Conservation (phyloP, 805 yeast species). For the Cyberlindnera bimundalis region DNA sequence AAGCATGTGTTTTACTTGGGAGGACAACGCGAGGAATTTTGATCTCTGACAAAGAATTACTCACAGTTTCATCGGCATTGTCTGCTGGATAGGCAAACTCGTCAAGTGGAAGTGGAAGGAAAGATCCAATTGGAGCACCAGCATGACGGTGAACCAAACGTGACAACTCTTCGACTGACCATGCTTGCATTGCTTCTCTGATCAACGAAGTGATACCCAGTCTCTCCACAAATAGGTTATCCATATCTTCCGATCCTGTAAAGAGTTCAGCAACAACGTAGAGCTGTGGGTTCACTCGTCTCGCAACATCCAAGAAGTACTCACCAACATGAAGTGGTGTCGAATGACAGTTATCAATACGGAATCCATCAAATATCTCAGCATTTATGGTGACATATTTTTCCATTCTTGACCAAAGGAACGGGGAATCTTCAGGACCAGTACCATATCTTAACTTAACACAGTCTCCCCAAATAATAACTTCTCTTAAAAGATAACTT, state of each 20-base stretch:
- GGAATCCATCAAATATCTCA: constrained; percentile 72
- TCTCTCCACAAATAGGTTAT: constrained; percentile 84
- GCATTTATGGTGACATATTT: constrained; percentile 74
- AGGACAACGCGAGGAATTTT: constrained; percentile 64
- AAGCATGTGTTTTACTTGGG: constrained; percentile 81
- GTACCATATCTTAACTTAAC: constrained; percentile 86
- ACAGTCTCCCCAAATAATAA: constrained; percentile 97
- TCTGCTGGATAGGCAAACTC: constrained; percentile 64
- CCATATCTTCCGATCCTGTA: constrained; percentile 89
- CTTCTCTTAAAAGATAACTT: constrained; percentile 87
- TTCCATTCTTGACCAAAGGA: constrained; percentile 84
- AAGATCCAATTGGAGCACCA: constrained; percentile 93
- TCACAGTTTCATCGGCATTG: constrained; percentile 21
- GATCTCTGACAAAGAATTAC: constrained; percentile 49
- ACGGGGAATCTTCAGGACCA: constrained; percentile 78
- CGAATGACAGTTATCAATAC: constrained; percentile 94
- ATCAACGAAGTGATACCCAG: constrained; percentile 85
- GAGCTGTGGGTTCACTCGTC: constrained; percentile 76
- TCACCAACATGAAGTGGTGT: constrained; percentile 96
- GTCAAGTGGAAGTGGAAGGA: constrained; percentile 75
- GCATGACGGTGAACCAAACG: constrained; percentile 88
- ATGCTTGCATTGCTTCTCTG: constrained; percentile 97
- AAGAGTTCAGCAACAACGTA: constrained; percentile 94
- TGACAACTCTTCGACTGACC: constrained; percentile 83
- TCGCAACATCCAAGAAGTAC: constrained; percentile 80